Evolutionary conservation across 2,329 filamentous ascomycete species (phyloP), one percentile per base, ranked within the genome.

Genomic region (Fusarium pininemorale): DNA sequence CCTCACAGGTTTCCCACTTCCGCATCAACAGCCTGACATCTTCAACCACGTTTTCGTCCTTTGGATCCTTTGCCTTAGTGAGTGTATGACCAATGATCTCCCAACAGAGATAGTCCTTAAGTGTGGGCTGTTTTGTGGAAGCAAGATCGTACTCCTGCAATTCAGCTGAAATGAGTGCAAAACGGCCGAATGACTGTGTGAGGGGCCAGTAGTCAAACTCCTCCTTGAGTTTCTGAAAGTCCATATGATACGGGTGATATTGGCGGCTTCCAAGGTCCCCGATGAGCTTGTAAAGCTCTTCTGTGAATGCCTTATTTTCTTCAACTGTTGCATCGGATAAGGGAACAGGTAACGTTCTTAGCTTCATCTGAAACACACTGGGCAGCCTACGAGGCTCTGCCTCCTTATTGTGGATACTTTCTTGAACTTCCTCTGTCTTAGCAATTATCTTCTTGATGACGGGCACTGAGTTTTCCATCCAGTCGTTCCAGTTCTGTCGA

Each of bases 181-280:
- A 63, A 22, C 45, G 59, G 2, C 42, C 58, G 47, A 63, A 64
- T 16, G 15, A 44, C 10, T n/a, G 32, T 7, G 6, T 16, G 3
- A 28, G 14, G 5, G 63, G 65, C 45, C 65, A 67, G n/a, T 48
- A 38, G 2, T 64, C 24, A 6, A 77, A 32, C n/a, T 65, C 63
- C 10, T 48, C 44, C 26, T 72, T 77, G 12, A 77, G 55, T 3
- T 50, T 42, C 13, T 50, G 22, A 35, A 80, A 73, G 28, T 79
- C 75, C 1, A 58, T 45, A 39, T 80, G 79, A 26, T 80, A 80
- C 2, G 75, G 79, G 13, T 39, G 53, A 13, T 58, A 39, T n/a
- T 39, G 66, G 2, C 72, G 70, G 1, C 13, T 39, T 2, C 57
- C 68, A 2, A 80, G 74, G 32, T 28, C 22, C 4, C 61, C 55